Base-by-base conservation (phyloP, 2,329 filamentous ascomycete genomes). In the Fusarium buharicum region DNA sequence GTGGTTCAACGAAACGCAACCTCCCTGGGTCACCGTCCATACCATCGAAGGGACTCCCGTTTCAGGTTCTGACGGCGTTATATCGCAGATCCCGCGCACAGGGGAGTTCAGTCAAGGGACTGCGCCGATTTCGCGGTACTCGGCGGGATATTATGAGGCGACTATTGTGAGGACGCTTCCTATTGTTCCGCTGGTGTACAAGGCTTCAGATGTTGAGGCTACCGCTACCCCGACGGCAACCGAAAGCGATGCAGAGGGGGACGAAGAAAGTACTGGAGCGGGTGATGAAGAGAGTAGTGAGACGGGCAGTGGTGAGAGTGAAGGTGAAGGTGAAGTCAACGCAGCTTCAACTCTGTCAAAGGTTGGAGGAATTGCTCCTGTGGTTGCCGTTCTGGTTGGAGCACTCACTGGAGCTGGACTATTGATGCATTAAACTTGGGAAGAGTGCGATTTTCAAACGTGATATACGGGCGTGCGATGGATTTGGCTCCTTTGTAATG, bases 351-450 rank as follows among this genome's bases (percentile, higher is more conserved):
- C 38, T n/a, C 9, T 33, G 4, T 16, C 30, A 3, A 27, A 7
- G 11, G 14, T 34, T 1, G 31, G 27, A 11, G 27, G 51, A 4
- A 1, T 58, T 34, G 17, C 14, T 1, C 41, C 55, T 3, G 18
- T 51, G 4, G 8, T 51, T 3, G 48, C 49, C 0, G 27, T 66
- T 8, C 10, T 54, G 0, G 43, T 40, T n/a, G 49, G 56, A 1
- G 8, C 67, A n/a, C 20, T 68, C 13, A 47, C 48, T 9, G 64
- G 62, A 7, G 46, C 55, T 12, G 56, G 67, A 4, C 20, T 65
- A 2, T 14, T 70, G 20, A 47, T 56, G 20, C 33, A 3, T 3
- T 2, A 1, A 20, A 20, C 11, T 10, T 20, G 17, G 8, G 6
- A 20, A 20, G 3, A 4, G 12, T 18, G 17, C 7, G 17, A 7